These are phyloP conservation scores for Aureobasidium sp. DNA, from an alignment of 2,329 filamentous ascomycete species.

Conservation along the genomic window DNA sequence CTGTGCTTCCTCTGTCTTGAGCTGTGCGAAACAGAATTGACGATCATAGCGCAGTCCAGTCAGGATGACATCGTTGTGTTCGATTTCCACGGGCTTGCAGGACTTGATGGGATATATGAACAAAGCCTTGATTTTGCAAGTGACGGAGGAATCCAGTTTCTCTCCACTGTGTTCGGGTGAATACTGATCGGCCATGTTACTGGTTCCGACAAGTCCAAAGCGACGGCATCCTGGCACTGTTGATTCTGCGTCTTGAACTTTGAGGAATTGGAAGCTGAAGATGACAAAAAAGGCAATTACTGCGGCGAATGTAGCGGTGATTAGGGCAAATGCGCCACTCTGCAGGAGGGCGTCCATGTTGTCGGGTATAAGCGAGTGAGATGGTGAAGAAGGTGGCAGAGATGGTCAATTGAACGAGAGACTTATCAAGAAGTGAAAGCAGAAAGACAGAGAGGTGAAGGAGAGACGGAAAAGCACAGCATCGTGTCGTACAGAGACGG, in stretches of 20 bases:
- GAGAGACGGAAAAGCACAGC: slow-evolving; percentile 1
- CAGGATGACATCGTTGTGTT: slow-evolving; percentile 55
- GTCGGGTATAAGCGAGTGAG: neutral
- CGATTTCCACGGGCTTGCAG: slow-evolving; percentile 68
- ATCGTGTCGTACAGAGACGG: neutral
- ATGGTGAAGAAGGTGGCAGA: neutral
- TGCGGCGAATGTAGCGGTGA: neutral
- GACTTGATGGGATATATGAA: slow-evolving; percentile 80
- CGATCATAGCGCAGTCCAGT: slow-evolving; percentile 72
- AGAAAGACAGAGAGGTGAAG: neutral
- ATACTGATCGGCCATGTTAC: slow-evolving; percentile 24
- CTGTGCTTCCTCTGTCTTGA: slow-evolving; percentile 35
- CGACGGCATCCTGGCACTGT: slow-evolving; percentile 22
- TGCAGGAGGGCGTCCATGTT: neutral
- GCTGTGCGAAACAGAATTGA: slow-evolving; percentile 73
- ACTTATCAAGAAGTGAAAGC: neutral
- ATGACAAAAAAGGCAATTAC: neutral
- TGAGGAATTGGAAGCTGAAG: neutral
- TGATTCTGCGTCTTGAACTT: neutral
- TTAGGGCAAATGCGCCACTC: neutral
- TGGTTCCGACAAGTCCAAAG: slow-evolving; percentile 21
- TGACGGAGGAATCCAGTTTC: neutral
- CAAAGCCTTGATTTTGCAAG: slow-evolving; percentile 55
- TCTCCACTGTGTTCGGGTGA: slow-evolving; percentile 15
- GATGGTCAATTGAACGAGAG: neutral